Evolutionary conservation across 192 early-diverging fungal species (phyloP), one percentile per base, ranked within the genome.

Genomic region (Coemansia sp.): DNA sequence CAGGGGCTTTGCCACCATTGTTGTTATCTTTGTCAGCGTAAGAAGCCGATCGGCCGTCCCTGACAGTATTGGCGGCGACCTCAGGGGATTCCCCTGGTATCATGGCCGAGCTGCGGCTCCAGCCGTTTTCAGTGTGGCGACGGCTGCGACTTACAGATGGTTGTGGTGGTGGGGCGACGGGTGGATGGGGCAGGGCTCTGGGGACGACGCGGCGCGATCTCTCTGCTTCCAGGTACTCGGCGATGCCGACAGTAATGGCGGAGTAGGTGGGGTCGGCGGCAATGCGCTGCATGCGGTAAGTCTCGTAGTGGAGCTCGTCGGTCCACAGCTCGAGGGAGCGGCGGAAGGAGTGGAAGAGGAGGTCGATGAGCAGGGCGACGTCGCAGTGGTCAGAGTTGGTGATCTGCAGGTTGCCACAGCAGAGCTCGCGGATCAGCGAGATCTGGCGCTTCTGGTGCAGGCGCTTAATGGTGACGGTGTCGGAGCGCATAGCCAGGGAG

Each of bases 341-440:
- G 77, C 97, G 86, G 83, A 95, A 96, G 9, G 94, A 96, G 59
- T 87, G 77, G 61, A 92, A 83, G 10, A 93, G 66, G 73, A 93
- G 84, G 79, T 96, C 90, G 45, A 94, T 81, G 27, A 97, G 85
- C 39, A 93, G 85, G 27, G 92, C 87, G 84, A 99, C 95, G 61
- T 96, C 93, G 83, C 93, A 95, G 78, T 98, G 97, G 0, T 87
- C 84, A 68, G 89, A 87, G 73, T 98, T 93, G 65, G 93, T 95
- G 39, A 98, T 90, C 84, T 98, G 93, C 75, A 98, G 88, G 2
- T 89, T 81, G 61, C 95, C 95, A 90, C 92, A 97, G 41, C 91
- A 88, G 63, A 94, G 95, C 48, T 88, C 76, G 39, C 97, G 87
- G 44, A 94, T 94, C 45, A 94, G 88, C 35, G 93, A 90, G 0